phyloP scores from a whole-genome alignment of 805 yeast species.

The Teunomyces funiuensis region DNA sequence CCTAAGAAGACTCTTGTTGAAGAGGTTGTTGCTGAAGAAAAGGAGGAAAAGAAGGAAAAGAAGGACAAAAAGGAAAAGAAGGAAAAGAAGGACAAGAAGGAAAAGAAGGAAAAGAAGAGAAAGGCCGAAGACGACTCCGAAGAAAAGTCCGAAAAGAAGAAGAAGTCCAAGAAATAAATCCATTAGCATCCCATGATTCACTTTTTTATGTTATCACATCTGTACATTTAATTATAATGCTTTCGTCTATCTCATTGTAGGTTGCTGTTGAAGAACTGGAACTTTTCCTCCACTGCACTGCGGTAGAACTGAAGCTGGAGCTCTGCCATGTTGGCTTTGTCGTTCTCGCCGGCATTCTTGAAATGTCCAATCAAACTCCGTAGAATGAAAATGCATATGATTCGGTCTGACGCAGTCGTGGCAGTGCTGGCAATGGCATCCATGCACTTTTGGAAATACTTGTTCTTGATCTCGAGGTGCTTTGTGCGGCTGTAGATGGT shows the following conservation, averaged over 20 bases:
- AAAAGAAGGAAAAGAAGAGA: conserved; percentile 58
- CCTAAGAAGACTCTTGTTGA: conserved; percentile 53
- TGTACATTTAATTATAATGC: conserved; percentile 12
- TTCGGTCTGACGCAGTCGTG: conserved; percentile 18
- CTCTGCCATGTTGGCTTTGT: conserved; percentile 19
- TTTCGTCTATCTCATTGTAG: conserved; percentile 2
- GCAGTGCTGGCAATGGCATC: conserved; percentile 12
- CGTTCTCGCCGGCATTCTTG: conserved; percentile 18
- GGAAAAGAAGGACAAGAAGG: conserved; percentile 51
- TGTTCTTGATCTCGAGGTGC: conserved; percentile 15
- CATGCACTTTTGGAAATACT: conserved; percentile 16
- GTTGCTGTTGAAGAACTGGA: conserved; percentile 10
- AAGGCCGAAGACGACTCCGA: conserved; percentile 46
- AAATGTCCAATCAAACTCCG: conserved; percentile 14
- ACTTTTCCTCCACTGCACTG: conserved; percentile 10
- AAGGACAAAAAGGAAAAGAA: conserved; percentile 40
- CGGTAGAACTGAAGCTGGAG: conserved; percentile 17
- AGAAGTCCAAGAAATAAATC: conserved; percentile 40
- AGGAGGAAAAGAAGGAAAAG: conserved; percentile 23
- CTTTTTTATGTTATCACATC: conserved; percentile 7
- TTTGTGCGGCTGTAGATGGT: conserved; percentile 15
- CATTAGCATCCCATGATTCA: conserved; percentile 7
- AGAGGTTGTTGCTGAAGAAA: conserved; percentile 34
- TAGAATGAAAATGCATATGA: conserved; percentile 20
- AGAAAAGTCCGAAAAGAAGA: conserved; percentile 49